Conservation (phyloP, 805 yeast species). For the Middelhovenomyces tepae region DNA sequence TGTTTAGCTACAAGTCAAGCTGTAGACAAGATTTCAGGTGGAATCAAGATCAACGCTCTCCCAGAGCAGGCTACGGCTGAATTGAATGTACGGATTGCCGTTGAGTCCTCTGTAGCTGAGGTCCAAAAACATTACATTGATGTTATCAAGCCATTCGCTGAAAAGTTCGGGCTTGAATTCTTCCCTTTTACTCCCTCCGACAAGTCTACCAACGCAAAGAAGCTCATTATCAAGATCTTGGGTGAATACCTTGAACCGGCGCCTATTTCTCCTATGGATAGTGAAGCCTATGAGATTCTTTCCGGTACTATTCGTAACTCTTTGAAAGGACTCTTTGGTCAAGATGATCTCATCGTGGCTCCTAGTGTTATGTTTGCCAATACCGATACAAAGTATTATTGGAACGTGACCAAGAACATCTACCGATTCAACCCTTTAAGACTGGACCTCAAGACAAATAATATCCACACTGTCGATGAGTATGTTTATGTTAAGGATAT, state of each 20-base stretch:
- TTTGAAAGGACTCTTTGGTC: too few relatives aligned
- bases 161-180: slow-evolving; percentile 42
- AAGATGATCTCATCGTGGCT: slow-evolving; percentile 35
- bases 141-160: slow-evolving; percentile 33
- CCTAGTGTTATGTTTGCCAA: slow-evolving; percentile 60
- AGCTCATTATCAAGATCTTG: background rate
- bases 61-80: slow-evolving; percentile 53
- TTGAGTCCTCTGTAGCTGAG: slow-evolving; percentile 43
- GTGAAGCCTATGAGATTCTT: slow-evolving; percentile 39
- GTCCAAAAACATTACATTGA: slow-evolving; percentile 29
- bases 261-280: slow-evolving; percentile 36
- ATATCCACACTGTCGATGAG: slow-evolving; percentile 59
- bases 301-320: slow-evolving; percentile 35
- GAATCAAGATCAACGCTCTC: slow-evolving; percentile 66
- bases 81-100: slow-evolving; percentile 57
- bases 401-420: slow-evolving; percentile 53
- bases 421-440: slow-evolving; percentile 37
- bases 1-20: slow-evolving; percentile 58
- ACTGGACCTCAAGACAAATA: slow-evolving; percentile 17
- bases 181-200: slow-evolving; percentile 27
- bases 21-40: slow-evolving; percentile 58
- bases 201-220: slow-evolving; percentile 1
- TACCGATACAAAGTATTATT: slow-evolving; percentile 61
- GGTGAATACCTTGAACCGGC: slow-evolving; percentile 34
- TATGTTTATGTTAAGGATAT: too few relatives aligned